Evolutionary conservation across 441 rosid genomes (phyloP).

Genomic region (Euphorbia corollata): DNA sequence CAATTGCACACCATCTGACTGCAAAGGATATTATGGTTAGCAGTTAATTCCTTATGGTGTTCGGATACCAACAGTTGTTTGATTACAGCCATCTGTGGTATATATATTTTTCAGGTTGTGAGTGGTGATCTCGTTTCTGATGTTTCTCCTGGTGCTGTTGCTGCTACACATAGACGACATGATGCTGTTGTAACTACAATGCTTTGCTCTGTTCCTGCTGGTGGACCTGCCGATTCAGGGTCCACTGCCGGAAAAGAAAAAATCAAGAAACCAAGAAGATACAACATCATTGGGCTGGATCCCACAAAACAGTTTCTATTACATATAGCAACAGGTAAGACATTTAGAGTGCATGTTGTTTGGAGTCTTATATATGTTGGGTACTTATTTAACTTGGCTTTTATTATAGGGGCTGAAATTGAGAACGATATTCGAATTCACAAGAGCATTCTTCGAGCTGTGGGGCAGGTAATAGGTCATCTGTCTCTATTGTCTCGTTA

Average conservation of each 20-base stretch:
- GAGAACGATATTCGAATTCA: constrained; percentile 70
- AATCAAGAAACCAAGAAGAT: constrained; percentile 67
- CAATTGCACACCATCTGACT: constrained; percentile 77
- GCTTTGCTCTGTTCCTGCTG: constrained; percentile 82
- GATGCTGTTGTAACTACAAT: constrained; percentile 76
- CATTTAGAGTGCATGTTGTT: constrained; percentile 12
- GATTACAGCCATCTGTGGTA: constrained; percentile 14
- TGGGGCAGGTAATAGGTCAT: constrained; percentile 57
- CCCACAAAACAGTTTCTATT: constrained; percentile 61
- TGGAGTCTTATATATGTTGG: constrained; percentile 16
- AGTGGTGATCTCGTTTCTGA: constrained; percentile 99
- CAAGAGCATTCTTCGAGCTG: constrained; percentile 69
- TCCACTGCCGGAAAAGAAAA: constrained; percentile 74
- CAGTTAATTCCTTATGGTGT: constrained; percentile 14
- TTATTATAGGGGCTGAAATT: constrained; percentile 55
- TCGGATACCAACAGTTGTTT: constrained; percentile 10
- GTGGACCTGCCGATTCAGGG: constrained; percentile 70
- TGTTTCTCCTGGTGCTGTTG: constrained; percentile 83
- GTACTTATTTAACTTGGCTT: constrained; percentile 18
- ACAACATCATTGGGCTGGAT: constrained; percentile 77
- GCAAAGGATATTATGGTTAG: constrained; percentile 87
- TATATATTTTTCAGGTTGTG: constrained; percentile 51
- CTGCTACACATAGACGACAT: constrained; percentile 86
- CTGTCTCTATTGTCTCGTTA: constrained; percentile 5
- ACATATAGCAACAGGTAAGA: constrained; percentile 72